Evolutionary conservation across 805 yeast species (phyloP), one percentile per base, ranked within the genome.

Genomic region (Ascoidea rubescens): DNA sequence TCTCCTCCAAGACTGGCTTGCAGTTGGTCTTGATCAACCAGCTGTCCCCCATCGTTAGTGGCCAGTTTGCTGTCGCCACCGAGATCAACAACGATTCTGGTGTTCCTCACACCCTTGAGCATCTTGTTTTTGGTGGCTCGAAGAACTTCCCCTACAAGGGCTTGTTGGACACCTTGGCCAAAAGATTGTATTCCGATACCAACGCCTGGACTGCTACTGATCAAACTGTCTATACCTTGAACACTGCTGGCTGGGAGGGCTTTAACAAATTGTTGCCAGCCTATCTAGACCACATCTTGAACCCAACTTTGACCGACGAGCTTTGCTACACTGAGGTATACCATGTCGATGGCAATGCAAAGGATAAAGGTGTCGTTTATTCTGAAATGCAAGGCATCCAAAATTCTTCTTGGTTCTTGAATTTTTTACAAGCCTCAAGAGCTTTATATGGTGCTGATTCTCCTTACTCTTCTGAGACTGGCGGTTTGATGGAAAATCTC

Each of bases 171-270:
- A 82, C 82, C 8, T 73, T 90, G 50, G 96, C 97, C 5, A 87
- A 88, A 62, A 68, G 86, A 53, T 82, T 88, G 56, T 85, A 83
- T 66, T 84, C 96, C 1, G 74, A 80, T 5, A 93, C 98, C 0
- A 93, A 93, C 62, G 99, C 99, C 0, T 90, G 96, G 96, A 93
- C 99, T 0, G 88, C 84, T 0, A 87, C 93, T 4, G 98, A 93
- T 67, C 95, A 87, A 63, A 93, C 99, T 0, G 96, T 89, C 1
- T 93, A 93, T 60, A 88, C 96, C 2, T 71, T 93, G 52, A 77
- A 84, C 6, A 81, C 95, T 45, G 98, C 98, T 0, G 98, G 98
- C 7, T 90, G 96, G 96, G 87, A 87, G 53, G 98, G 97, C 1
- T 93, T 93, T 67, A 78, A 77, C 49, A 75, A 81, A 55, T 68